Base-by-base conservation (phyloP, 2,329 filamentous ascomycete species). In the Sporothrix curviconia region DNA sequence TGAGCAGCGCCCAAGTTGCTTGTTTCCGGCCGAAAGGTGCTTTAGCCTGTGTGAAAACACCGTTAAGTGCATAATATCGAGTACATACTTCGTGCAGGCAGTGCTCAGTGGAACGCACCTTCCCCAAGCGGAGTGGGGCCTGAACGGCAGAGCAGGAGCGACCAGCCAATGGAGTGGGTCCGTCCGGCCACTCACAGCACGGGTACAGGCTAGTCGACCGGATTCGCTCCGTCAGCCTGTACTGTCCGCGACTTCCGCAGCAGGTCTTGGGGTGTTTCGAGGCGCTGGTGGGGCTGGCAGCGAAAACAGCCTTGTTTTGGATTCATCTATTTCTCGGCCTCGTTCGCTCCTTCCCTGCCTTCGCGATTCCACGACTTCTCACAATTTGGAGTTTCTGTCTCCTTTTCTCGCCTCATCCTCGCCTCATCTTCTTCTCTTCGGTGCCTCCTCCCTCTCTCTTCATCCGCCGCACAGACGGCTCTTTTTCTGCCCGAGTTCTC, bases 301-400 rank as follows among this genome's bases (percentile, higher is more conserved):
- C 24, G 25, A 51, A 37, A 51, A 15, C 50, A 42, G 50, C 50
- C 36, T 52, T 40, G 50, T 40, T 53, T 53, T 53, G 50, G 50
- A n/a, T n/a, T n/a, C 36, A 37, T 32, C 32, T 51, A 37, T n/a
- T 25, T 39, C 22, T 34, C 34, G 49, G 25, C 34, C 34, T 51
- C 34, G 22, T 34, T 39, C 50, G 36, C 37, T 22, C 5, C 36
- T 30, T 40, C 40, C 49, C 49, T 19, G 22, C 24, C 36, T n/a
- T 9, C 5, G 17, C 9, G 22, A n/a, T 14, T 24, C n/a, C 22
- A n/a, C 12, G 24, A 14, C 24, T 6, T n/a, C 44, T 25, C n/a
- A n/a, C n/a, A n/a, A n/a, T n/a, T n/a, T n/a, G n/a, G n/a, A n/a
- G n/a, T 30, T 24, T 42, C 25, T 4, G 14, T 39, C 47, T 24